phyloP scores from a whole-genome alignment of 129 eudicot genomes.

The Artemisia argyi region DNA sequence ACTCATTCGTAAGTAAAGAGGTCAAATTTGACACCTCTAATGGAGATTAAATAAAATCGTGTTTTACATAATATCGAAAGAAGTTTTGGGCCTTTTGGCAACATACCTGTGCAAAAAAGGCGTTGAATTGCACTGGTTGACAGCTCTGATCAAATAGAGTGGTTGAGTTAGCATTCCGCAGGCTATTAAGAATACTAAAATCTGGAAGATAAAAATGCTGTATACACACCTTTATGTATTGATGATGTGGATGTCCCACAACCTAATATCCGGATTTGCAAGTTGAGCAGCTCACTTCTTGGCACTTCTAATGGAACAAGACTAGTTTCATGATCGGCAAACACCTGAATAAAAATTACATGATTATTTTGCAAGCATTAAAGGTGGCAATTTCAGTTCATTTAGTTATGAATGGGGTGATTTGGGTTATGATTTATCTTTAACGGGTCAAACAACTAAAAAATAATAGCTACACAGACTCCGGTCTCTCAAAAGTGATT shows the following conservation, averaged over 20 bases:
- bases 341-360: slow-evolving; percentile 46
- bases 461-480: neutral
- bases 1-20: neutral
- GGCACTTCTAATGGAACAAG: slow-evolving; percentile 48
- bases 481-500: too few species aligned
- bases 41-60: neutral
- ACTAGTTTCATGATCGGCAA: slow-evolving; percentile 71
- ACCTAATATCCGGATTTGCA: slow-evolving; percentile 36
- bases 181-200: neutral
- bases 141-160: slow-evolving; percentile 33
- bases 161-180: slow-evolving; percentile 7
- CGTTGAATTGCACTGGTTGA: slow-evolving; percentile 30
- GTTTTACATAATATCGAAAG: neutral
- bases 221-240: slow-evolving; percentile 52
- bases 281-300: slow-evolving; percentile 37
- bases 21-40: neutral
- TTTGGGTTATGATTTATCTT: neutral
- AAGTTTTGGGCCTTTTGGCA: neutral
- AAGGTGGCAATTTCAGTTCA: neutral
- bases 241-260: slow-evolving; percentile 58
- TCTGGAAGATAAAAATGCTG: neutral
- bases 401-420: neutral
- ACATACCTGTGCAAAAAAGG: slow-evolving; percentile 58
- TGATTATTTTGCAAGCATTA: slow-evolving; percentile 6
- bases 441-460: neutral